Conservation (phyloP, 1,139 yeast species). For the Lodderomyces margitis region DNA sequence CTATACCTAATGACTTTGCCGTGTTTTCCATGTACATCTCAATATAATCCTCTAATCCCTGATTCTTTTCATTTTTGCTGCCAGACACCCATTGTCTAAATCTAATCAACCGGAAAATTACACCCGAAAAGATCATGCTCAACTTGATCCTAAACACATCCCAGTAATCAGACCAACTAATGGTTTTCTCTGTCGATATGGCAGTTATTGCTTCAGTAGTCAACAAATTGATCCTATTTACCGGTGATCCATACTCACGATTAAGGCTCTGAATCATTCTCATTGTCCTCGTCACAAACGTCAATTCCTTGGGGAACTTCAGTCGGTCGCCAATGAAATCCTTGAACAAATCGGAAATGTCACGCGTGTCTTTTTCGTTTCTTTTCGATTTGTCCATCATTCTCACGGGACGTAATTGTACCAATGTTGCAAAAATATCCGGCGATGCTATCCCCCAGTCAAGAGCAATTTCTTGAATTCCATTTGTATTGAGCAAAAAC, state of each 20-base stretch:
- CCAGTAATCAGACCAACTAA: constrained; percentile 22
- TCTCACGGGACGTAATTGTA: constrained; percentile 48
- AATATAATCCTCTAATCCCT: constrained; percentile 48
- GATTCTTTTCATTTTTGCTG: constrained; percentile 32
- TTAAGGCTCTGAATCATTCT: constrained; percentile 72
- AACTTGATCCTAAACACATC: constrained; percentile 32
- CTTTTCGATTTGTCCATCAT: not conserved
- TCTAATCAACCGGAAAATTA: constrained; percentile 41
- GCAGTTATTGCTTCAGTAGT: constrained; percentile 51
- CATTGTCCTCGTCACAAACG: constrained; percentile 69
- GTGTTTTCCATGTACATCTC: constrained; percentile 43
- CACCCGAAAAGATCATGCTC: constrained; percentile 41
- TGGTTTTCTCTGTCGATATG: constrained; percentile 14
- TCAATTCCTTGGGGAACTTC: constrained; percentile 63
- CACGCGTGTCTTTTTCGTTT: constrained; percentile 11
- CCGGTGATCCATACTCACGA: constrained; percentile 66
- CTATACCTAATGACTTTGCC: constrained; percentile 42
- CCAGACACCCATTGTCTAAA: constrained; percentile 37
- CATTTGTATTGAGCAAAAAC: constrained; percentile 50
- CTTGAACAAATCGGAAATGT: constrained; percentile 23
- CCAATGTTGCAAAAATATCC: constrained; percentile 61
- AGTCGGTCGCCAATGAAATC: constrained; percentile 59
- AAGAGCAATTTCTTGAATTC: constrained; percentile 48
- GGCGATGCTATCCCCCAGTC: constrained; percentile 74
- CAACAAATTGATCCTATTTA: constrained; percentile 63